These are phyloP conservation scores for Cucurbita argyrosperma DNA, from an alignment of 306 rosid genomes.

Conservation along the genomic window DNA sequence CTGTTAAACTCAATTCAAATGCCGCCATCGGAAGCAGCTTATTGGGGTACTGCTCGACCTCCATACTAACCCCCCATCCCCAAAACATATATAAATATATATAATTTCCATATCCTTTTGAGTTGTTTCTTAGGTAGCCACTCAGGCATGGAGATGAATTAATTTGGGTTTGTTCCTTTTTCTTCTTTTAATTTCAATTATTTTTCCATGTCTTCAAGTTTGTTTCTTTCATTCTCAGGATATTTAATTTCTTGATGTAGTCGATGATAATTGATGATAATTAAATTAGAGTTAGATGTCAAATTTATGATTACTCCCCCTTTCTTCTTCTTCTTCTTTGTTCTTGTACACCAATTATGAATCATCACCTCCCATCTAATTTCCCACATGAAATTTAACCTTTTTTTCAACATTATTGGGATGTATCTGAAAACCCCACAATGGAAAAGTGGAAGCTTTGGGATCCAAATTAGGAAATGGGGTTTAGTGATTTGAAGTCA, in stretches of 20 bases:
- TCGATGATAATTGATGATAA: background rate
- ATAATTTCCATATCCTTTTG: background rate
- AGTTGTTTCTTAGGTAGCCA: background rate
- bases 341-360: background rate
- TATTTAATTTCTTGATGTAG: background rate
- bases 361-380: background rate
- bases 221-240: background rate
- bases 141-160: background rate
- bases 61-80: conserved; percentile 30
- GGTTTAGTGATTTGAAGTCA: background rate
- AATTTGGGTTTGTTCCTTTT: background rate
- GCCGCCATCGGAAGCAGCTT: conserved; percentile 60
- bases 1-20: conserved; percentile 72
- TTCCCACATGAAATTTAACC: background rate
- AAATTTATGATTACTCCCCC: background rate
- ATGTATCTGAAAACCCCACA: background rate
- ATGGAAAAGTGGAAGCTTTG: background rate
- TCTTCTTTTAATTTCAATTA: background rate
- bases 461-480: background rate
- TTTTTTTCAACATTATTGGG: too few relatives aligned
- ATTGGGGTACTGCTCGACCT: conserved; percentile 69
- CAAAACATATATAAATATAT: background rate
- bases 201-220: background rate
- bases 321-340: background rate
- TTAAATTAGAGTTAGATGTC: conserved; percentile 1